phyloP scores from a whole-genome alignment of 1,284 basidiomycete genomes.

The Fomitopsis pinicola region DNA sequence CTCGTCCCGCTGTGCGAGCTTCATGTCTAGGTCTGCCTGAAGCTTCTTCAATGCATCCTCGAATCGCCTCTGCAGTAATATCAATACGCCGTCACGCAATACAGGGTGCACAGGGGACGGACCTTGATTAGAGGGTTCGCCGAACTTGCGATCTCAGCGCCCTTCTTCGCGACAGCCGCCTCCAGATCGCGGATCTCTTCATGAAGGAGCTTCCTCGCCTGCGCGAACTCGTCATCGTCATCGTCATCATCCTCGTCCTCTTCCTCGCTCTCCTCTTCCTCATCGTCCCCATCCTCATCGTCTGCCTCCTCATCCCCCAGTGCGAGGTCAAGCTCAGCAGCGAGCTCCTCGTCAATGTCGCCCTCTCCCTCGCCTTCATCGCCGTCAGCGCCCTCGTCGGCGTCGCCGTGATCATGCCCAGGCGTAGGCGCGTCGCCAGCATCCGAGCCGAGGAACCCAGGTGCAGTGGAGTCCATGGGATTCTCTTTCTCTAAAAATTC shows the following conservation, averaged over 20 bases:
- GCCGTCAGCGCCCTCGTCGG: slow-evolving; percentile 54
- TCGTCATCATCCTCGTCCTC: slow-evolving; percentile 68
- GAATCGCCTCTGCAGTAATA: slow-evolving; percentile 73
- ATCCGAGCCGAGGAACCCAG: slow-evolving; percentile 56
- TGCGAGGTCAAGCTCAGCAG: slow-evolving; percentile 70
- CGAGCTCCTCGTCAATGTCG: slow-evolving; percentile 77
- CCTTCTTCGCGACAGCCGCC: slow-evolving; percentile 84
- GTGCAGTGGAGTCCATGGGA: slow-evolving; percentile 57
- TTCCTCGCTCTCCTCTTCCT: slow-evolving; percentile 63
- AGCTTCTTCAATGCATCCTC: slow-evolving; percentile 90
- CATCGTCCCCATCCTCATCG: slow-evolving; percentile 63
- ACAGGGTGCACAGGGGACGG: background rate
- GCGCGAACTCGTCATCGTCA: slow-evolving; percentile 61
- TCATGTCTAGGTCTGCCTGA: slow-evolving; percentile 82
- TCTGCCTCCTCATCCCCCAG: slow-evolving; percentile 47
- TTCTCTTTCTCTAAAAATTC: slow-evolving; percentile 74
- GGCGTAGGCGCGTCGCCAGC: slow-evolving; percentile 59
- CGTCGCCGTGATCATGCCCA: slow-evolving; percentile 46
- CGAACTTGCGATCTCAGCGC: slow-evolving; percentile 80
- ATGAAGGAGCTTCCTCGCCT: slow-evolving; percentile 76
- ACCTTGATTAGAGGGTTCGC: slow-evolving; percentile 88
- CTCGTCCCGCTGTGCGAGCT: slow-evolving; percentile 76
- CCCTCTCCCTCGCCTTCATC: slow-evolving; percentile 63
- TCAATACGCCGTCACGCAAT: background rate
- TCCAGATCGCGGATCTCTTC: slow-evolving; percentile 91